A percentile compares a stretch with the other conserved stretches of the same genome.
phyloP scores from a whole-genome alignment of 257 asterid species.

The Orobanche coerulescens region DNA sequence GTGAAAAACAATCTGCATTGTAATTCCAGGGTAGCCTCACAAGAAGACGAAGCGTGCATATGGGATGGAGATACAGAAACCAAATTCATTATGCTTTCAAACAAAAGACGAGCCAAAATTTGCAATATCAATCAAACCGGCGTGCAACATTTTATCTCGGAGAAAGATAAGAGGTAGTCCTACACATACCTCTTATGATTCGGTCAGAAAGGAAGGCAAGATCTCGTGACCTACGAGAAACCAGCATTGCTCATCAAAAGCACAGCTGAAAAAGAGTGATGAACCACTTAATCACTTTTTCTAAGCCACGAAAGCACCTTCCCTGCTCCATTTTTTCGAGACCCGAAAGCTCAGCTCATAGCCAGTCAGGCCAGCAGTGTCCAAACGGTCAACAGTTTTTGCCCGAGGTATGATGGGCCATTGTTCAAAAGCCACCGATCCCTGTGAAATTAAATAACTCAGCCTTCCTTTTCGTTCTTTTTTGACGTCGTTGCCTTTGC shows the following conservation, averaged over 20 bases:
- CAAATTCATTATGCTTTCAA: not conserved
- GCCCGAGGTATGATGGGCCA: not conserved
- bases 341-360: no score
- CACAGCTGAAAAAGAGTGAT: not conserved
- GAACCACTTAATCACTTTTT: not conserved
- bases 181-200: not conserved
- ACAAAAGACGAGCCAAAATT: not conserved
- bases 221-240: not conserved
- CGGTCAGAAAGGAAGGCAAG: not conserved
- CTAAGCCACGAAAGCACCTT: not conserved
- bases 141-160: not conserved
- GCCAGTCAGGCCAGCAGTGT: not conserved
- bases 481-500: constrained; percentile 41
- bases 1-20: not conserved
- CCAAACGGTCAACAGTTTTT: not conserved
- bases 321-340: no score
- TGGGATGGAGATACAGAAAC: not conserved
- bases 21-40: not conserved
- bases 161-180: not conserved
- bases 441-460: constrained; percentile 13
- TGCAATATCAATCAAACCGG: not conserved
- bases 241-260: not conserved
- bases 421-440: not conserved
- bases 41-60: not conserved
- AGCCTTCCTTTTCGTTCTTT: constrained; percentile 50